Evolutionary conservation across 306 rosid species (phyloP).

Genomic region (Gynostemma pentaphyllum): DNA sequence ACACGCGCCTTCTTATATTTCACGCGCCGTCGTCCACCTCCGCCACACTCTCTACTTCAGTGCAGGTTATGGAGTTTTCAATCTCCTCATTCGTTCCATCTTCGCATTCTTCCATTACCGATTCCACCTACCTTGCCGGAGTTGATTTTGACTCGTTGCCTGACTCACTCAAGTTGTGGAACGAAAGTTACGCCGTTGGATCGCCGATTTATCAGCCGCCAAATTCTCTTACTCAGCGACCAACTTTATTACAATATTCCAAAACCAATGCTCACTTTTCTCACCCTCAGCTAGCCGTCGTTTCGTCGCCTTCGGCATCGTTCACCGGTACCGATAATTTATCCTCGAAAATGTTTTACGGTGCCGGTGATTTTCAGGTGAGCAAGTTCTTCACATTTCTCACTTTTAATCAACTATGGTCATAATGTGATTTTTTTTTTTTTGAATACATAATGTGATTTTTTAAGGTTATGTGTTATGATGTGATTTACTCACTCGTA

Average conservation of each 20-base stretch:
- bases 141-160: slow-evolving; percentile 29
- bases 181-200: slow-evolving; percentile 40
- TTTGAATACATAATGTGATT: no score
- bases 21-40: slow-evolving; percentile 49
- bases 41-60: no score
- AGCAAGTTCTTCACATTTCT: no score
- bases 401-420: no score
- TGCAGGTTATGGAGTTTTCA: slow-evolving; percentile 32
- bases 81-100: slow-evolving; percentile 15
- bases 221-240: slow-evolving; percentile 13
- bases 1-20: not conserved
- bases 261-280: slow-evolving; percentile 30
- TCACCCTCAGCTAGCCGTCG: slow-evolving; percentile 35
- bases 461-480: no score
- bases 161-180: slow-evolving; percentile 24
- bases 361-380: slow-evolving; percentile 65
- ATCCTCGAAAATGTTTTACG: slow-evolving; percentile 37
- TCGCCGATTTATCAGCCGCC: slow-evolving; percentile 35
- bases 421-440: no score
- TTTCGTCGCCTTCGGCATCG: slow-evolving; percentile 29
- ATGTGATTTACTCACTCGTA: no score
- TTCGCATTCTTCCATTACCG: slow-evolving; percentile 3
- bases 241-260: slow-evolving; percentile 24
- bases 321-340: slow-evolving; percentile 9
- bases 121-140: not conserved